Conservation (phyloP, 1,139 yeast genomes). For the Candida dubliniensis region DNA sequence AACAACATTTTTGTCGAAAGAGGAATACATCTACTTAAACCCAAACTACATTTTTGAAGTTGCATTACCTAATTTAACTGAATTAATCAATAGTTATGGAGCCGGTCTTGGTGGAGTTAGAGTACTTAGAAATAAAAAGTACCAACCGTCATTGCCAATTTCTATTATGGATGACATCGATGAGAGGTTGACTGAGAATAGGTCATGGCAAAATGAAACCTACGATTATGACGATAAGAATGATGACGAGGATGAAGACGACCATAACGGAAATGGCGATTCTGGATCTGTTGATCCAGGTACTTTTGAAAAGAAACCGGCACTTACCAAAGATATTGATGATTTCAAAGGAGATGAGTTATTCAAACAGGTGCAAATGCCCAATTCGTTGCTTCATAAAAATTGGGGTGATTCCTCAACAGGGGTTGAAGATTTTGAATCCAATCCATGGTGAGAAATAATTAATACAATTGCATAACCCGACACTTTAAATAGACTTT, state of each 20-base stretch:
- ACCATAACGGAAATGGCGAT: conserved; percentile 15
- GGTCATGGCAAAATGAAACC: conserved; percentile 33
- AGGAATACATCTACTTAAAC: conserved; percentile 47
- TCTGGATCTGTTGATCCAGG: too few relatives aligned
- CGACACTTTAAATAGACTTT: neutral
- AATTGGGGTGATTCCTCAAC: conserved; percentile 46
- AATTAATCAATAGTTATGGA: conserved; percentile 61
- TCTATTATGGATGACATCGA: conserved; percentile 62
- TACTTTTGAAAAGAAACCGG: too few relatives aligned
- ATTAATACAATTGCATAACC: neutral
- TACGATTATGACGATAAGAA: conserved; percentile 34
- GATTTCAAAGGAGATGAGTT: conserved; percentile 47
- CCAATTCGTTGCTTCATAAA: conserved; percentile 53
- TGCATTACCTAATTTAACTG: conserved; percentile 58
- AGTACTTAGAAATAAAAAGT: conserved; percentile 46
- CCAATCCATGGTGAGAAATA: conserved; percentile 46
- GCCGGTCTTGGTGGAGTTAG: conserved; percentile 58
- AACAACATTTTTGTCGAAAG: conserved; percentile 40
- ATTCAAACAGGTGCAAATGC: conserved; percentile 51
- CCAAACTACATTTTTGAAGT: conserved; percentile 51
- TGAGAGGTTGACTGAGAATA: conserved; percentile 46
- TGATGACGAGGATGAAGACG: conserved; percentile 16
- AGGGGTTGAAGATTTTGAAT: conserved; percentile 40
- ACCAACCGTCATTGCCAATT: conserved; percentile 64
- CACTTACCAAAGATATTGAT: conserved; percentile 1